These are phyloP conservation scores for Coniella lustricola DNA, from an alignment of 2,329 filamentous ascomycete species.

Conservation along the genomic window DNA sequence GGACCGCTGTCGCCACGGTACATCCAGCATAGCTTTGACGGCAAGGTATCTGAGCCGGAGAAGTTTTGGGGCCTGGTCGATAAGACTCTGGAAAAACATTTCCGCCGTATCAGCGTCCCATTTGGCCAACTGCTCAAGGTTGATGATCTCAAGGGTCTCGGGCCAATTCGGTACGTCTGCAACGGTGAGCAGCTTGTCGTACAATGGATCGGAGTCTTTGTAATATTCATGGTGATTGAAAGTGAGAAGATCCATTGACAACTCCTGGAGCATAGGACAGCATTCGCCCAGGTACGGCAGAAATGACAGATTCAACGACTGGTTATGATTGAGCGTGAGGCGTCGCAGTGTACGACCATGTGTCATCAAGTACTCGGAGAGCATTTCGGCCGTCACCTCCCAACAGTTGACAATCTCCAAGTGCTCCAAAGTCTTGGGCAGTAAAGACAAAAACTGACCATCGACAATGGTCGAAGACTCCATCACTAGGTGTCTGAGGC, in stretches of 20 bases:
- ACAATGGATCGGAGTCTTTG: slow-evolving; percentile 68
- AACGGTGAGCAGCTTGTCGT: slow-evolving; percentile 57
- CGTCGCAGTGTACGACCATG: slow-evolving; percentile 62
- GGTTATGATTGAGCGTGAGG: slow-evolving; percentile 70
- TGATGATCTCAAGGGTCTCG: slow-evolving; percentile 58
- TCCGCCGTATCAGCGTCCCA: slow-evolving; percentile 65
- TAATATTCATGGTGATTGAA: slow-evolving; percentile 62
- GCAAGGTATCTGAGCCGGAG: slow-evolving; percentile 61
- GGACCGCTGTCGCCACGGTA: slow-evolving; percentile 75
- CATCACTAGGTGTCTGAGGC: slow-evolving; percentile 62
- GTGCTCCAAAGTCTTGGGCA: slow-evolving; percentile 59
- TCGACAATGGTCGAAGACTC: slow-evolving; percentile 69
- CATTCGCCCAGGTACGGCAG: slow-evolving; percentile 55
- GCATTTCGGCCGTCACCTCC: slow-evolving; percentile 59
- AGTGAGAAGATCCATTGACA: slow-evolving; percentile 74
- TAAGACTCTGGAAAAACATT: slow-evolving; percentile 71
- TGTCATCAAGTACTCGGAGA: slow-evolving; percentile 57
- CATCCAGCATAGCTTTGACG: slow-evolving; percentile 71
- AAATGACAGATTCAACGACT: slow-evolving; percentile 69
- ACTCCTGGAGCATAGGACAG: slow-evolving; percentile 63
- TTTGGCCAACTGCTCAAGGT: slow-evolving; percentile 70
- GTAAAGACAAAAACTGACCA: slow-evolving; percentile 55
- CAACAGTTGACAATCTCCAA: slow-evolving; percentile 76
- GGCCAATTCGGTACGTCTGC: slow-evolving; percentile 75
- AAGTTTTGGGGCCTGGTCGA: slow-evolving; percentile 61